Conservation (phyloP, 495 filamentous ascomycete genomes). For the Diplogelasinospora grovesii region DNA sequence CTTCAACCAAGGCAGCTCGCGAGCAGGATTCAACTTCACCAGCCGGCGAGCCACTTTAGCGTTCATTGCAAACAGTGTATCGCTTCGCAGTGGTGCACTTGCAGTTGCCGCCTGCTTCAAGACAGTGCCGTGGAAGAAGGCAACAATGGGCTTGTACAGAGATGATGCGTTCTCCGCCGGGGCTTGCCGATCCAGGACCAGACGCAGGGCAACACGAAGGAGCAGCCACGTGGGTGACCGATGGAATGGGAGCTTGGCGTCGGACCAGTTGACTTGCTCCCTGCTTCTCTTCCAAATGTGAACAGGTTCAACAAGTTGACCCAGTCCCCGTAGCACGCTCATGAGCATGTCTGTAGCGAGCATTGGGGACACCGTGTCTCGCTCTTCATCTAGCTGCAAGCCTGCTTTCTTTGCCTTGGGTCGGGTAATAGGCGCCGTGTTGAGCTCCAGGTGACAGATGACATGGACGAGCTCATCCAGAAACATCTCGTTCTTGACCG, state of each 20-base stretch:
- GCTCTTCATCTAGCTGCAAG: conserved; percentile 33
- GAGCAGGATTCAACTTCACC: conserved; percentile 31
- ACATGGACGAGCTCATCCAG: conserved; percentile 32
- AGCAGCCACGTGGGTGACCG: conserved; percentile 56
- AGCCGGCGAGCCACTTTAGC: conserved; percentile 45
- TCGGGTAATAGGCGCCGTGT: conserved; percentile 20
- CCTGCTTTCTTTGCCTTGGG: conserved; percentile 38
- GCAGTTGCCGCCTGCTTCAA: conserved; percentile 20
- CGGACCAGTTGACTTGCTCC: conserved; percentile 51
- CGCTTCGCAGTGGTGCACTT: conserved; percentile 14
- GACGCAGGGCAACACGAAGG: conserved; percentile 49
- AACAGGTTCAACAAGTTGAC: conserved; percentile 17
- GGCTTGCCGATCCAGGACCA: conserved; percentile 12
- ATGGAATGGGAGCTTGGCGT: conserved; percentile 42
- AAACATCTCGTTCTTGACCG: conserved; percentile 32
- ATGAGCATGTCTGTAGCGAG: conserved; percentile 52
- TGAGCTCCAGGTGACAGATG: conserved; percentile 35
- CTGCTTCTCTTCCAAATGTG: conserved; percentile 52
- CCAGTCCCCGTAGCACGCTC: conserved; percentile 39
- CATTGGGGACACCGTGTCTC: conserved; percentile 48
- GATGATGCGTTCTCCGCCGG: background rate
- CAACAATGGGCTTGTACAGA: conserved; percentile 52
- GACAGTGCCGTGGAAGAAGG: conserved; percentile 41
- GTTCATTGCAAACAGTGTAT: conserved; percentile 38
- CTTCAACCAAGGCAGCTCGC: conserved; percentile 1